Evolutionary conservation across 768 basidiomycete species (phyloP).

Genomic region (Atractiella rhizophila): DNA sequence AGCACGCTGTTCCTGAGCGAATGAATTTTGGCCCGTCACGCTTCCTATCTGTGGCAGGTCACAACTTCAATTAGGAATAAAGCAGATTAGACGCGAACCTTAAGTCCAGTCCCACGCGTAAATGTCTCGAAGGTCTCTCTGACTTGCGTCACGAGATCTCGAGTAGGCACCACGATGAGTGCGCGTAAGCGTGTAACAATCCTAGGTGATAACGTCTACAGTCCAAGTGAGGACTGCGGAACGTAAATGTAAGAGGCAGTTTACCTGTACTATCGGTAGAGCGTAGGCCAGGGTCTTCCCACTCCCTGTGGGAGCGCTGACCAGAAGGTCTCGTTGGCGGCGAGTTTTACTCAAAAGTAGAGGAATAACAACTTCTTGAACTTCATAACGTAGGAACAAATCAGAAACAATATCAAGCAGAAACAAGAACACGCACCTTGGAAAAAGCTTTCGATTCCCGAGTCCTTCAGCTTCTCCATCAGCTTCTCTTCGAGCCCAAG

Average conservation of each 20-base stretch:
- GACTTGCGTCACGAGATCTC: conserved; percentile 78
- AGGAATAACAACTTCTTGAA: conserved; percentile 69
- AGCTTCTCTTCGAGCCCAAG: conserved; percentile 68
- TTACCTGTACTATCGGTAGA: conserved; percentile 67
- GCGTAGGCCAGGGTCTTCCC: conserved; percentile 96
- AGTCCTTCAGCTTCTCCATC: conserved; percentile 35
- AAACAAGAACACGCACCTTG: not conserved
- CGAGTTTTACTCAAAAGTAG: conserved; percentile 45
- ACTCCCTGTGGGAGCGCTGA: conserved; percentile 90
- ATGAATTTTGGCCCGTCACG: conserved; percentile 82
- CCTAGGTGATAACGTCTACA: conserved; percentile 42
- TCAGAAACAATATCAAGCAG: not conserved
- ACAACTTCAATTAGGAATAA: not conserved
- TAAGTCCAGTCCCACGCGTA: conserved; percentile 59
- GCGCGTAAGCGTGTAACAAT: conserved; percentile 65
- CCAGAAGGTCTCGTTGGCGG: conserved; percentile 55
- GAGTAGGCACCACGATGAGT: conserved; percentile 69
- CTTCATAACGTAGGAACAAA: too few relatives aligned
- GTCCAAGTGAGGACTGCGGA: not conserved
- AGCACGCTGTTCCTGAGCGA: conserved; percentile 59
- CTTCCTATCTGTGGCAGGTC: conserved; percentile 32
- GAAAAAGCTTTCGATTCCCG: not conserved
- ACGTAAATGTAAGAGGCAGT: conserved; percentile 2
- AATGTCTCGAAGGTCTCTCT: conserved; percentile 70
- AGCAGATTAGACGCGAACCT: conserved; percentile 29